Evolutionary conservation across 164 flowering plant species (phyloP).

Genomic region (Platanus orientalis): DNA sequence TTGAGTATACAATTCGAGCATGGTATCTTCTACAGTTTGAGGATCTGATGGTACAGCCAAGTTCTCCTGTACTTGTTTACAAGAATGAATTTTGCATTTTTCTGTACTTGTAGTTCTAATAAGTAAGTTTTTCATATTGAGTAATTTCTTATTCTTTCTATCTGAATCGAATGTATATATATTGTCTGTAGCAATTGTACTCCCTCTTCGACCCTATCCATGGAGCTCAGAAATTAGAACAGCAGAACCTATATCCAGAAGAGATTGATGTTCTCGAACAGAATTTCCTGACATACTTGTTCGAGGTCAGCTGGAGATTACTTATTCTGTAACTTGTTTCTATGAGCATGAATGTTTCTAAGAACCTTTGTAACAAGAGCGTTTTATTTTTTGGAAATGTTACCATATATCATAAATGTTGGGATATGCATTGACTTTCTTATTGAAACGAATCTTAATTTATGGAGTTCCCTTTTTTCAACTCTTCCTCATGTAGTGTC

Average conservation of each 20-base stretch:
- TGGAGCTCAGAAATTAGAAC: slow-evolving; percentile 73
- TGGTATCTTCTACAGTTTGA: slow-evolving; percentile 96
- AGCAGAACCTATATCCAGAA: slow-evolving; percentile 59
- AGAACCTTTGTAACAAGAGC: background rate
- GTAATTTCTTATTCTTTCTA: background rate
- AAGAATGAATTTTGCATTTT: background rate
- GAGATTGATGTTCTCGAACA: slow-evolving; percentile 84
- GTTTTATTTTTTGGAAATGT: background rate
- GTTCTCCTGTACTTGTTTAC: background rate
- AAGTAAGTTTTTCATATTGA: background rate
- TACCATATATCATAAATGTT: too few species aligned
- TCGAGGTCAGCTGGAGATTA: slow-evolving; percentile 49
- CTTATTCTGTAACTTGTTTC: background rate
- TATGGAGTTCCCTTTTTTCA: background rate
- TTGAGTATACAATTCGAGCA: slow-evolving; percentile 88
- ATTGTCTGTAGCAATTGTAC: slow-evolving; percentile 70
- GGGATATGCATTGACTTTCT: too few species aligned
- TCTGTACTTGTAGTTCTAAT: background rate
- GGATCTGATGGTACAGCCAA: slow-evolving; percentile 74
- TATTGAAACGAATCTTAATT: background rate
- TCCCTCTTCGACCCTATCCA: slow-evolving; percentile 81
- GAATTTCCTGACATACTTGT: slow-evolving; percentile 68
- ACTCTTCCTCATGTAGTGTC: background rate
- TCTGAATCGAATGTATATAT: background rate
- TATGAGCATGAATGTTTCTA: background rate